phyloP scores from a whole-genome alignment of 2,329 filamentous ascomycete genomes.

The Anthostomella pinea region DNA sequence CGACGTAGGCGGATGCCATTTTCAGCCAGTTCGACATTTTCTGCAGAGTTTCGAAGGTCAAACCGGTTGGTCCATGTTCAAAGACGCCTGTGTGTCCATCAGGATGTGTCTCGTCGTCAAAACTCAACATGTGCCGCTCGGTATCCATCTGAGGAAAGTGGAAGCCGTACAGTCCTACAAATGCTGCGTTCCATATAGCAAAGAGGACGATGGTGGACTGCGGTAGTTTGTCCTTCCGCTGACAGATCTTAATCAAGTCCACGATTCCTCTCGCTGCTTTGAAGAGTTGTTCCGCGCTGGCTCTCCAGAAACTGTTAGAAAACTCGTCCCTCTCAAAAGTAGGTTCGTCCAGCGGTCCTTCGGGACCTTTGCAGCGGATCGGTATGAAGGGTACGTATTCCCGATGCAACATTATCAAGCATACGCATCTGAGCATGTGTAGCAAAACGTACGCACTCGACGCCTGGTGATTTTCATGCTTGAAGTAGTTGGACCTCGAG shows the following conservation, averaged over 20 bases:
- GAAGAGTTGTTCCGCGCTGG: conserved; percentile 61
- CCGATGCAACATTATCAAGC: conserved; percentile 64
- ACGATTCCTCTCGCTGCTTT: conserved; percentile 61
- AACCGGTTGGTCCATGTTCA: conserved; percentile 41
- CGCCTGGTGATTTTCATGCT: conserved; percentile 61
- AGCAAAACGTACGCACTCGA: conserved; percentile 64
- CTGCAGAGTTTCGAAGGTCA: conserved; percentile 48
- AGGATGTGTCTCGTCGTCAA: conserved; percentile 34
- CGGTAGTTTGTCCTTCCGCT: conserved; percentile 57
- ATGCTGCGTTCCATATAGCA: conserved; percentile 64
- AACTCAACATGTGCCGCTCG: conserved; percentile 47
- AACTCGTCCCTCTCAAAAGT: conserved; percentile 47
- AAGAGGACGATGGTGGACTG: conserved; percentile 68
- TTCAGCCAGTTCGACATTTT: conserved; percentile 51
- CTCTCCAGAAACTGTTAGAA: conserved; percentile 58
- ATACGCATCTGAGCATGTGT: conserved; percentile 64
- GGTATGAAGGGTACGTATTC: conserved; percentile 68
- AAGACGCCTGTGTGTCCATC: conserved; percentile 28
- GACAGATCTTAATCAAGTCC: conserved; percentile 61
- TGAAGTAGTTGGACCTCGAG: conserved; percentile 60
- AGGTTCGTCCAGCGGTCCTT: conserved; percentile 58
- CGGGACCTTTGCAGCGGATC: conserved; percentile 46
- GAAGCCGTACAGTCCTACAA: conserved; percentile 62
- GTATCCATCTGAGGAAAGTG: conserved; percentile 69
- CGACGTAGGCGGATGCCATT: conserved; percentile 56